Evolutionary conservation across 2,329 filamentous ascomycete genomes (phyloP), one percentile per base, ranked within the genome.

Genomic region (Botrytis elliptica): DNA sequence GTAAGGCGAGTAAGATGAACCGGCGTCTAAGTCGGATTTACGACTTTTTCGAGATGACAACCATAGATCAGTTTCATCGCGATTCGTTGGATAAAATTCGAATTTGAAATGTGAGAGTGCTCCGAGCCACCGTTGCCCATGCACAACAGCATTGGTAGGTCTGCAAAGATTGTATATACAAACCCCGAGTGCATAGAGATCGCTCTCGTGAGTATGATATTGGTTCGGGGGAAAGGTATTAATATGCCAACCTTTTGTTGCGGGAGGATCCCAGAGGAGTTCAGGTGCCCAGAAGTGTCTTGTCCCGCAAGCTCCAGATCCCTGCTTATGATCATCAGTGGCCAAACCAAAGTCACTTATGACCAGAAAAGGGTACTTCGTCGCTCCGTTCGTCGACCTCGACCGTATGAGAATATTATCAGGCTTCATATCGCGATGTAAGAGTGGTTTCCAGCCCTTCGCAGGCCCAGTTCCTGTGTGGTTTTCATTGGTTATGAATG

Each of bases 371-470:
- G 76, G 76, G 52, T 79, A 79, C 42, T 77, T 78, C 2, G 64
- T 71, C 1, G 74, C 76, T 18, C 70, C 75, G 10, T 75, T n/a
- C 5, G 75, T 77, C 14, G 64, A n/a, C 63, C 79, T 75, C 1
- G 79, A 80, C 18, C 76, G 69, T 7, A 80, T 71, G 20, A 80
- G 73, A 16, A 80, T 73, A 63, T 80, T 80, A 63, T 80, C 79
- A 22, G 79, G 78, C 65, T 80, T 80, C 64, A 80, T 76, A 64
- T 80, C 79, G 14, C 79, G 75, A 68, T 80, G 79, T 10, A 80
- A 29, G 8, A 80, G 72, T 7, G 79, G 76, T n/a, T 75, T 65
- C 79, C 79, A 80, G 25, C 65, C 46, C 2, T 67, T 57, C 33
- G 63, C 65, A 25, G 64, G 36, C 16, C 60, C 33, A 22, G 62